Percentiles rank a stretch among this genome's conserved stretches.
Conservation (phyloP, 768 basidiomycete species). For the Rhodocollybia butyracea region DNA sequence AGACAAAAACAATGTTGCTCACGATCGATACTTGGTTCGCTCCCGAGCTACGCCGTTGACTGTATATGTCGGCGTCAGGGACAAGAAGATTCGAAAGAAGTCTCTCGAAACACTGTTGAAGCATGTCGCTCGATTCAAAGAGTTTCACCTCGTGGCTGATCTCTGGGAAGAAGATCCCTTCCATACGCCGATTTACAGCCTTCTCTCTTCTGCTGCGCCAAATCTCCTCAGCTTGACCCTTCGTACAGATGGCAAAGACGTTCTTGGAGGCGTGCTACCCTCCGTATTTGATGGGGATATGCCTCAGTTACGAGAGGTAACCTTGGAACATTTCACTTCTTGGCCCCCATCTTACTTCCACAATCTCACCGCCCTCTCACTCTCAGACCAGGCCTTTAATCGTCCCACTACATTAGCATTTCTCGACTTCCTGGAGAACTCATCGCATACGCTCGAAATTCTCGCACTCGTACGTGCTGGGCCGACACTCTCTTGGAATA, state of each 20-base stretch:
- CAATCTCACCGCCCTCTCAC: conserved; percentile 5
- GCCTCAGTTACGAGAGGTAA: neutral
- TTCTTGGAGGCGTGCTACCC: neutral
- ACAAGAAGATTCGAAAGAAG: neutral
- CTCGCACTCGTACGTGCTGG: conserved; percentile 7
- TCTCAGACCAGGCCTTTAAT: conserved; percentile 2
- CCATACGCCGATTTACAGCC: neutral
- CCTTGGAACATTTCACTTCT: conserved; percentile 4
- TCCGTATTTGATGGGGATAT: conserved; percentile 5
- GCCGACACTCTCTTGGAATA: conserved; percentile 2
- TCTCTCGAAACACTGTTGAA: neutral
- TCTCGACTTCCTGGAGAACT: conserved; percentile 7
- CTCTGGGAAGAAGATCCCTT: conserved; percentile 6
- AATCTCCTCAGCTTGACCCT: conserved; percentile 5
- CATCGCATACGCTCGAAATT: conserved; percentile 5
- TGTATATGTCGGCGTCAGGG: conserved; percentile 4
- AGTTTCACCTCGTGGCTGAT: conserved; percentile 3
- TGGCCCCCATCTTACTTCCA: conserved; percentile 8
- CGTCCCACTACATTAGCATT: conserved; percentile 2
- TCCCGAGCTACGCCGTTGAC: conserved; percentile 3
- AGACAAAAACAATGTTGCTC: neutral
- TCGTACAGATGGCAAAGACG: neutral
- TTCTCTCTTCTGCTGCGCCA: neutral
- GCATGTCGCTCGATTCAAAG: neutral
- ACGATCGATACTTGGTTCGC: conserved; percentile 4